Conservation (phyloP, 208 protist species). For the Leishmania aethiopica region DNA sequence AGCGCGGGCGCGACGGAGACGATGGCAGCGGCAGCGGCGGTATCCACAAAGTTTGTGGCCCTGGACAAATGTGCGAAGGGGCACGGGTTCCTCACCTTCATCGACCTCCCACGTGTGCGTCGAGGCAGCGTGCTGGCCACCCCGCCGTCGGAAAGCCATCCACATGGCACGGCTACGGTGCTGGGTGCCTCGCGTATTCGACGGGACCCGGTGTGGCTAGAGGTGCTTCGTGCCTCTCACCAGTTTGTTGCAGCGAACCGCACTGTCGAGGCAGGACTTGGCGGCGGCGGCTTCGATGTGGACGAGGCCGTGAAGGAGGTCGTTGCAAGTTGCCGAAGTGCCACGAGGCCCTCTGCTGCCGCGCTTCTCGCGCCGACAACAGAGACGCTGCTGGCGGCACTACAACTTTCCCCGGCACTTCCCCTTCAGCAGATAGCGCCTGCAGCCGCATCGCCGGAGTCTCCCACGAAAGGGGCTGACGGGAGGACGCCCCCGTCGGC, state of each 20-base stretch:
- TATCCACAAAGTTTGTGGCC: slow-evolving; percentile 66
- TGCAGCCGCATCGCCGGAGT: neutral
- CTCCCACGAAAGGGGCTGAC: neutral
- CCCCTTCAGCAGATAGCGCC: slow-evolving; percentile 41
- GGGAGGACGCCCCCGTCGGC: neutral
- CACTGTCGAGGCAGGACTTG: neutral
- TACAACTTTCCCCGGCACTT: slow-evolving; percentile 42
- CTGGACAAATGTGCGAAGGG: slow-evolving; percentile 89
- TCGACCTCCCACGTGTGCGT: slow-evolving; percentile 51
- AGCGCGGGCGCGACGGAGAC: neutral
- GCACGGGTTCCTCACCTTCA: slow-evolving; percentile 79
- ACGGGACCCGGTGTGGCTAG: slow-evolving; percentile 70
- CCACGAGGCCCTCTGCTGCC: neutral
- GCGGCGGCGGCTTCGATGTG: slow-evolving; percentile 14
- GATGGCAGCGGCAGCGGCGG: neutral
- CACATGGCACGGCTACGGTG: neutral
- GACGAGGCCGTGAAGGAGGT: neutral
- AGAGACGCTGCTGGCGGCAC: slow-evolving; percentile 31
- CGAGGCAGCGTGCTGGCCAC: neutral
- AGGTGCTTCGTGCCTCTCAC: slow-evolving; percentile 61
- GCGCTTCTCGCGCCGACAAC: slow-evolving; percentile 38
- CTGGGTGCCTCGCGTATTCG: slow-evolving; percentile 38
- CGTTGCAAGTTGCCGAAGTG: neutral
- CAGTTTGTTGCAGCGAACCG: slow-evolving; percentile 42
- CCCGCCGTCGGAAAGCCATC: neutral